These are phyloP conservation scores for Emydomyces testavorans DNA, from an alignment of 2,329 filamentous ascomycete genomes.

Conservation along the genomic window DNA sequence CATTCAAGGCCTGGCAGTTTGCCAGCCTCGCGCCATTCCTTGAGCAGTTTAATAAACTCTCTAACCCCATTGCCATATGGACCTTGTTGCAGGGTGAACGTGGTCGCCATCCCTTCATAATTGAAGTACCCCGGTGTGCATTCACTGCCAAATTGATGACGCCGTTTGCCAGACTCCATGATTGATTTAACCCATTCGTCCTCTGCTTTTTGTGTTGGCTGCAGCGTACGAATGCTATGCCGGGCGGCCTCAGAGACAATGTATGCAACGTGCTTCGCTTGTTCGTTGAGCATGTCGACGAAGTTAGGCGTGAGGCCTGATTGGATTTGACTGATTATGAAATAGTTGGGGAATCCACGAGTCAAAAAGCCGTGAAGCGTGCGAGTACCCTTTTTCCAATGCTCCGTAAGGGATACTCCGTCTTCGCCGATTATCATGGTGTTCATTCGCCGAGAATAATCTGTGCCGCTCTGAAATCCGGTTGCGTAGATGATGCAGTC, in stretches of 20 bases:
- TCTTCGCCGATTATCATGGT: conserved; percentile 37
- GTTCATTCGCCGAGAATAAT: conserved; percentile 20
- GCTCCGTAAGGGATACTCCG: conserved; percentile 36
- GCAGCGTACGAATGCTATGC: conserved; percentile 3
- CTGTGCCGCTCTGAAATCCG: conserved; percentile 26
- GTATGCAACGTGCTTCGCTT: conserved; percentile 8
- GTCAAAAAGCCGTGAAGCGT: conserved; percentile 45
- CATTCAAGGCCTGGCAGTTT: conserved; percentile 1
- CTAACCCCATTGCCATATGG: background rate
- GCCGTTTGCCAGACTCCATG: background rate
- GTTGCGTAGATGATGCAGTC: conserved; percentile 40
- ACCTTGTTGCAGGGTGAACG: conserved; percentile 2
- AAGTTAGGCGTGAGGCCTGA: conserved; percentile 19
- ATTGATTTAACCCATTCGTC: conserved; percentile 6
- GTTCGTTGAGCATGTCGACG: conserved; percentile 5
- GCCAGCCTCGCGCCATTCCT: conserved; percentile 1
- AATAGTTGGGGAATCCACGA: conserved; percentile 45
- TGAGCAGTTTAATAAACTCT: conserved; percentile 1
- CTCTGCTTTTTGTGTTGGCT: conserved; percentile 1
- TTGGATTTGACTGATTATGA: conserved; percentile 39
- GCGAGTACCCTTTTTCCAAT: conserved; percentile 37
- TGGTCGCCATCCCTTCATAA: conserved; percentile 1
- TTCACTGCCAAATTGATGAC: conserved; percentile 1
- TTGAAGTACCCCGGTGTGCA: conserved; percentile 6
- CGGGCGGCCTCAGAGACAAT: conserved; percentile 4